Conservation (phyloP, 2,329 filamentous ascomycete genomes). For the Dothistroma pini region DNA sequence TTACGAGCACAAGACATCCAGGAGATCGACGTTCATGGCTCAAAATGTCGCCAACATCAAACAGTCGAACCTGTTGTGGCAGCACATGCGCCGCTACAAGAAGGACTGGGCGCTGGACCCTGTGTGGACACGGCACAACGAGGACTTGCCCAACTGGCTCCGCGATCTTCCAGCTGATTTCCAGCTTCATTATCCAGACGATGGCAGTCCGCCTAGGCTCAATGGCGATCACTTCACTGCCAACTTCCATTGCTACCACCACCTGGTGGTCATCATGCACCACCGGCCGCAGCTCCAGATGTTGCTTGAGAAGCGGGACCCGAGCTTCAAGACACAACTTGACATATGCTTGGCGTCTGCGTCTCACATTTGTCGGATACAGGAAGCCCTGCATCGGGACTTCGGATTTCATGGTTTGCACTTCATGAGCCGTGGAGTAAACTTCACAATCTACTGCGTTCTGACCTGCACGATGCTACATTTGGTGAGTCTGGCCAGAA, state of each 20-base stretch:
- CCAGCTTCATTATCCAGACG: constrained; percentile 69
- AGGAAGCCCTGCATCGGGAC: constrained; percentile 73
- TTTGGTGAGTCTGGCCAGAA: constrained; percentile 59
- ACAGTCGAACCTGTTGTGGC: constrained; percentile 70
- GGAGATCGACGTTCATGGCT: constrained; percentile 79
- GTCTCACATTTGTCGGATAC: constrained; percentile 77
- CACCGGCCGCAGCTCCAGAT: constrained; percentile 77
- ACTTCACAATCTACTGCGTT: constrained; percentile 90
- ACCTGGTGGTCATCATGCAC: constrained; percentile 79
- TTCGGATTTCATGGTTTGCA: constrained; percentile 77
- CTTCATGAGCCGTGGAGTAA: constrained; percentile 91
- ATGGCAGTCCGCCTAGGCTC: constrained; percentile 78
- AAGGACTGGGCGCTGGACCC: constrained; percentile 87
- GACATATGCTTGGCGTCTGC: constrained; percentile 78
- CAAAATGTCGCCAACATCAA: constrained; percentile 74
- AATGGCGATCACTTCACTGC: constrained; percentile 76
- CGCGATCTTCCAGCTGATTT: constrained; percentile 74
- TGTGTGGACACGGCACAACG: constrained; percentile 74
- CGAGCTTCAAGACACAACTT: constrained; percentile 85
- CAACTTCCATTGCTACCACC: constrained; percentile 85
- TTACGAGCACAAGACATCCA: constrained; percentile 70
- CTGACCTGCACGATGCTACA: constrained; percentile 91
- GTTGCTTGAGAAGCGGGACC: constrained; percentile 72
- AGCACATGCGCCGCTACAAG: constrained; percentile 67
- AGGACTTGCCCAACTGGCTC: constrained; percentile 71